Conservation (phyloP, 345 rosid genomes). For the Tarenaya hassleriana region DNA sequence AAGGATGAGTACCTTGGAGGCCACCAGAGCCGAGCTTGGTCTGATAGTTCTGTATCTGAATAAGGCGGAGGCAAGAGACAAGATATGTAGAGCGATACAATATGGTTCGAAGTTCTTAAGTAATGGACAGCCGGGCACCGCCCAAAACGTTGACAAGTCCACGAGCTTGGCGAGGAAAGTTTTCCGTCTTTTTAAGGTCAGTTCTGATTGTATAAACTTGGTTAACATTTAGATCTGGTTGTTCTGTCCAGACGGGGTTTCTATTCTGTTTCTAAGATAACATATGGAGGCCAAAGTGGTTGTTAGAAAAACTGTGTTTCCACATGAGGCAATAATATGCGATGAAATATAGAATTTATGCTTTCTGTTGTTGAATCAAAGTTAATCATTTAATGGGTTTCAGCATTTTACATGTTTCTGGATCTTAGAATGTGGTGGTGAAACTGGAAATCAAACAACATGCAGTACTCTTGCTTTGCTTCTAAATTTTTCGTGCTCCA, state of each 20-base stretch:
- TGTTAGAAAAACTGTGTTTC: too few relatives aligned
- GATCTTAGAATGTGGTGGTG: too few relatives aligned
- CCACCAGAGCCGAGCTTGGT: slow-evolving; percentile 78
- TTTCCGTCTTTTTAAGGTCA: slow-evolving; percentile 92
- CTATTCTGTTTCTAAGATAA: too few relatives aligned
- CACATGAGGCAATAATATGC: too few relatives aligned
- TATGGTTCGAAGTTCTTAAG: slow-evolving; percentile 93
- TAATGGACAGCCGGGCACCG: slow-evolving; percentile 83
- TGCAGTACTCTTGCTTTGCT: too few relatives aligned
- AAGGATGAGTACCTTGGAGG: slow-evolving; percentile 85
- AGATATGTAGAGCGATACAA: slow-evolving; percentile 98
- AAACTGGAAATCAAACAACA: too few relatives aligned
- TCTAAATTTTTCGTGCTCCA: too few relatives aligned
- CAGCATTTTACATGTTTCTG: too few relatives aligned
- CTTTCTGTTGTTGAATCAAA: slow-evolving; percentile 6
- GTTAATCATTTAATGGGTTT: too few relatives aligned
- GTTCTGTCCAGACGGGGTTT: too few relatives aligned
- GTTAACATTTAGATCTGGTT: not conserved
- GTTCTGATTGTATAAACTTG: not conserved
- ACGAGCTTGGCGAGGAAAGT: slow-evolving; percentile 98
- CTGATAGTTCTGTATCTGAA: slow-evolving; percentile 78
- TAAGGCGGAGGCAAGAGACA: slow-evolving; percentile 98
- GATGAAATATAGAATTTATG: too few relatives aligned
- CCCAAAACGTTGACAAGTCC: slow-evolving; percentile 85
- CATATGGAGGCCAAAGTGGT: too few relatives aligned